Evolutionary conservation across 176 grass and related monocot species (phyloP).

Genomic region (Phyllostachys edulis): DNA sequence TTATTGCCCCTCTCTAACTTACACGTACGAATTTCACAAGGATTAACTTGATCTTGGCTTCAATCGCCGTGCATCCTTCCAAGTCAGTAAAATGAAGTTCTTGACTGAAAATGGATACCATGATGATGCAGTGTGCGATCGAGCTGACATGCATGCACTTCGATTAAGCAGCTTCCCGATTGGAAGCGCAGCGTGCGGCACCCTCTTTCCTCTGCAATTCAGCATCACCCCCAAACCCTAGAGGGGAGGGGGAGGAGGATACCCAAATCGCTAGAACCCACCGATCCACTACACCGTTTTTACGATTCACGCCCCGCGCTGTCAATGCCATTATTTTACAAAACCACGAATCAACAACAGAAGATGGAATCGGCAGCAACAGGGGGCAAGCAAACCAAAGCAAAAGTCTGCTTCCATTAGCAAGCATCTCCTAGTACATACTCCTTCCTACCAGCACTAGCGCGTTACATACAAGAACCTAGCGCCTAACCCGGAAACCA

Average conservation of each 20-base stretch:
- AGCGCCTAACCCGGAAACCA: too few species aligned
- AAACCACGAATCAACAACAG: too few species aligned
- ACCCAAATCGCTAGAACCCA: background rate
- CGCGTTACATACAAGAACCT: background rate
- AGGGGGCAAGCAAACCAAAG: too few species aligned
- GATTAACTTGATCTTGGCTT: too few species aligned
- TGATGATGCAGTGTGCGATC: too few species aligned
- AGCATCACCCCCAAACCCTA: background rate
- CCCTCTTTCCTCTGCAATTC: background rate
- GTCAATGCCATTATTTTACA: background rate
- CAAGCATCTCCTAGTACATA: background rate
- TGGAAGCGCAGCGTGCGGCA: background rate
- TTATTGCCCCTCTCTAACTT: too few species aligned
- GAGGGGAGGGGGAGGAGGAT: background rate
- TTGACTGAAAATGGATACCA: too few species aligned
- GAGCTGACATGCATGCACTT: too few species aligned
- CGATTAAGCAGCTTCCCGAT: background rate
- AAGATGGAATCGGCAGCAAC: too few species aligned
- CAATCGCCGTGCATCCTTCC: too few species aligned
- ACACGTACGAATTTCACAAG: too few species aligned
- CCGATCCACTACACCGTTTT: background rate
- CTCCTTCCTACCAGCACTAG: background rate
- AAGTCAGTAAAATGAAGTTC: too few species aligned
- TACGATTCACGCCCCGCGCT: background rate
- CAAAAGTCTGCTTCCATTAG: background rate